Conservation (phyloP, 768 basidiomycete genomes). For the Tulasnella sp. region DNA sequence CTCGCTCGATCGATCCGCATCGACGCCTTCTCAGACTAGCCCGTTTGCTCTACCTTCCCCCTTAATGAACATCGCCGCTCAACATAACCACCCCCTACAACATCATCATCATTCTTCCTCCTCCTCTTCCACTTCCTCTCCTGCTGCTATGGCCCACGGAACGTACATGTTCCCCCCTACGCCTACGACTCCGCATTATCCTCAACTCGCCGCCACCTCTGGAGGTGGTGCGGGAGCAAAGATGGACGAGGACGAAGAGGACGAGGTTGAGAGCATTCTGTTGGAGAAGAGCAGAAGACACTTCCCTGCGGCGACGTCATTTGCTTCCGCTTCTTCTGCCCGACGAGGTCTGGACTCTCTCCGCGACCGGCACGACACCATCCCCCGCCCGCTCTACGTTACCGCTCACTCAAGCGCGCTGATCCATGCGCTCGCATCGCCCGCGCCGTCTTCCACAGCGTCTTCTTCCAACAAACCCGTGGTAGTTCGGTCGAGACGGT, state of each 20-base stretch:
- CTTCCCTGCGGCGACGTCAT: neutral
- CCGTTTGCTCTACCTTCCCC: neutral
- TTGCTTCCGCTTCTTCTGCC: neutral
- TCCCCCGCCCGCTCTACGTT: neutral
- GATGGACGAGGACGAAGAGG: neutral
- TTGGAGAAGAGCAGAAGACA: neutral
- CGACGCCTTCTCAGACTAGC: neutral
- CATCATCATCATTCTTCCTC: slow-evolving; percentile 8
- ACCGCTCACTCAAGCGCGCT: neutral
- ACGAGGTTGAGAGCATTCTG: neutral
- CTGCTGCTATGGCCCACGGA: slow-evolving; percentile 31
- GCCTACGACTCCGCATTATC: neutral
- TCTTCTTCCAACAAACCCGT: too few relatives aligned
- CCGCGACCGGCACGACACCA: neutral
- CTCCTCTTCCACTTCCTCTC: slow-evolving; percentile 14
- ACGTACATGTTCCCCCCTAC: neutral
- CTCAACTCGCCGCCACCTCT: neutral
- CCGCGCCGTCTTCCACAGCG: neutral
- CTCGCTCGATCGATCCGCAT: slow-evolving; percentile 31
- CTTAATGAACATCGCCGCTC: neutral
- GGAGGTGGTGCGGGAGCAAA: neutral
- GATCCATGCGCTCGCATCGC: neutral
- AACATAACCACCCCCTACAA: too few relatives aligned
- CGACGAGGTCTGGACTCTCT: neutral
- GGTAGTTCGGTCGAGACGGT: neutral